phyloP scores from a whole-genome alignment of 148 eudicot genomes.

The Rhododendron kiyosumense region DNA sequence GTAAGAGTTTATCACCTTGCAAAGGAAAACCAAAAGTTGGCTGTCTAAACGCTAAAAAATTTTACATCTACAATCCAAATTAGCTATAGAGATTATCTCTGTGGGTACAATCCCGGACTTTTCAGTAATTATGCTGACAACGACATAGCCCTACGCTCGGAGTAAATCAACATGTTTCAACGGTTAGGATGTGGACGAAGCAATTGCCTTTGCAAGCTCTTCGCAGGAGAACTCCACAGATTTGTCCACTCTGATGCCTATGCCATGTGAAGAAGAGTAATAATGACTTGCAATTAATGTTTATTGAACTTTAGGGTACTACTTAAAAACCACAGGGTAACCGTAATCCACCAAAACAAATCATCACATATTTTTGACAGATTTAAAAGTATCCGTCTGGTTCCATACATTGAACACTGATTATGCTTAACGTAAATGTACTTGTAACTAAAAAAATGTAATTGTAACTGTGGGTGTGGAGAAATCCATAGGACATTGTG shows the following conservation, averaged over 20 bases:
- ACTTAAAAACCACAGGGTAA: background rate
- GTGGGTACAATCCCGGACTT: too few relatives aligned
- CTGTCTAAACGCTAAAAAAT: too few relatives aligned
- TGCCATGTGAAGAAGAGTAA: slow-evolving; percentile 20
- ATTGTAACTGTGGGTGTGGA: background rate
- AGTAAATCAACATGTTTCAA: too few relatives aligned
- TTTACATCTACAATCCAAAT: too few relatives aligned
- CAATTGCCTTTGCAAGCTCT: slow-evolving; percentile 50
- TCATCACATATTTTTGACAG: background rate
- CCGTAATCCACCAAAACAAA: slow-evolving; percentile 11
- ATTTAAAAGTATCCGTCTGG: background rate
- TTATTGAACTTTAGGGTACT: background rate
- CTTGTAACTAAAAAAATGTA: background rate
- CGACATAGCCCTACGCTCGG: too few relatives aligned
- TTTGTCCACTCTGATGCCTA: slow-evolving; percentile 42
- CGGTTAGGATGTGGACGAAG: too few relatives aligned
- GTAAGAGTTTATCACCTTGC: too few relatives aligned
- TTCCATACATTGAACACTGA: background rate
- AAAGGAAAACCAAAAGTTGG: too few relatives aligned
- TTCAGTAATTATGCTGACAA: too few relatives aligned
- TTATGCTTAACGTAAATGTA: background rate
- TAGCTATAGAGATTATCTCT: too few relatives aligned
- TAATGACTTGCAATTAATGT: background rate
- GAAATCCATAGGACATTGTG: background rate
- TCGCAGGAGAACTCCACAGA: slow-evolving; percentile 54